Percentiles rank a stretch among this genome's conserved stretches.
phyloP scores from a whole-genome alignment of 768 basidiomycete species.

The Candolleomyces aberdarensis region DNA sequence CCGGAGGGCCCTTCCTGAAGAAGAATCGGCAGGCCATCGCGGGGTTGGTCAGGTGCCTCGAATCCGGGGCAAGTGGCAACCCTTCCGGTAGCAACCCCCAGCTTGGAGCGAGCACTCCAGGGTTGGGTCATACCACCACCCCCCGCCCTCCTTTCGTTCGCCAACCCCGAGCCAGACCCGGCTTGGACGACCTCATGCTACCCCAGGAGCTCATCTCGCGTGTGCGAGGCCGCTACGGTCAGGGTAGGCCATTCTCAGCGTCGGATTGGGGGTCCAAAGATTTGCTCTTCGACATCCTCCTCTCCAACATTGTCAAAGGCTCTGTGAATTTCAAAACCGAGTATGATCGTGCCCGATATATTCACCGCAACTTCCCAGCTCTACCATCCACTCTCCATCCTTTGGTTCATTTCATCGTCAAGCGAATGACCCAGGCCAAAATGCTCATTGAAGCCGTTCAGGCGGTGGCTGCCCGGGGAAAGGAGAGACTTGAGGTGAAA shows the following conservation, averaged over 20 bases:
- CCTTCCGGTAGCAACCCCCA: not conserved
- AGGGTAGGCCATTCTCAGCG: not conserved
- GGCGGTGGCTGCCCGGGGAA: too few species aligned
- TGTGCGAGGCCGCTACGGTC: not conserved
- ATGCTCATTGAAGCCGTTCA: too few species aligned
- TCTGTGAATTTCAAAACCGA: not conserved
- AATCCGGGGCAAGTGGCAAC: not conserved
- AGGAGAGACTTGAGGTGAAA: not conserved
- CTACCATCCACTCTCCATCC: not conserved
- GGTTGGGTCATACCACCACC: too few species aligned
- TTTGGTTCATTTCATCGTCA: not conserved
- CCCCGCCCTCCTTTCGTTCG: too few species aligned
- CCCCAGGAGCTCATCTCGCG: too few species aligned
- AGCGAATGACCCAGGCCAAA: not conserved
- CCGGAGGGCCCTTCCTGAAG: constrained; percentile 2
- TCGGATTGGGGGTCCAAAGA: not conserved
- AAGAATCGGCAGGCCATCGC: not conserved
- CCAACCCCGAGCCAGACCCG: too few species aligned
- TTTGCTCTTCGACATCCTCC: not conserved
- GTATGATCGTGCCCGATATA: not conserved
- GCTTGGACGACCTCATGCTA: too few species aligned
- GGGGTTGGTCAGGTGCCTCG: too few species aligned
- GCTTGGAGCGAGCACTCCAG: not conserved
- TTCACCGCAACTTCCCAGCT: not conserved
- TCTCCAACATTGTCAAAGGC: not conserved